Evolutionary conservation across 768 basidiomycete species (phyloP).

Genomic region (Boletus rubroflammeus): DNA sequence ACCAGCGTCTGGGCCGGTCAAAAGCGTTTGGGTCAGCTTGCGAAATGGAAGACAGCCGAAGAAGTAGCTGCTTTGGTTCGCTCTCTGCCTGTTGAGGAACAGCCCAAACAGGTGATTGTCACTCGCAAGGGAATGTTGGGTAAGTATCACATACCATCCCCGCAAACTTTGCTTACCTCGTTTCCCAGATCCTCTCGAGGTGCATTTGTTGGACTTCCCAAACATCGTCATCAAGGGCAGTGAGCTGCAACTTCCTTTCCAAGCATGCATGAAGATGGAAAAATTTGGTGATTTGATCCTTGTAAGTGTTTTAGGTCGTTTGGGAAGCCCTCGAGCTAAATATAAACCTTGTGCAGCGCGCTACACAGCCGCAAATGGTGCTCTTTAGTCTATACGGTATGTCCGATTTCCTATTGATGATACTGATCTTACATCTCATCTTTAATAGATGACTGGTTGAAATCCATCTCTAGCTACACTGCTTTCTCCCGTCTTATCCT

Average conservation of each 20-base stretch:
- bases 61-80: slow-evolving; percentile 98
- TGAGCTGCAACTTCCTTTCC: slow-evolving; percentile 97
- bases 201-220: slow-evolving; percentile 98
- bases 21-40: slow-evolving; percentile 98
- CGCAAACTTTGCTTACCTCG: slow-evolving; percentile 1
- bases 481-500: slow-evolving; percentile 98
- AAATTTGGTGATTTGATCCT: slow-evolving; percentile 98
- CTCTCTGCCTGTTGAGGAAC: slow-evolving; percentile 98
- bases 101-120: slow-evolving; percentile 99
- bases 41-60: slow-evolving; percentile 99
- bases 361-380: slow-evolving; percentile 99
- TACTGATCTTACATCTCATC: slow-evolving; percentile 6
- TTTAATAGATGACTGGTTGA: slow-evolving; percentile 88
- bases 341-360: slow-evolving; percentile 49
- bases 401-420: slow-evolving; percentile 9
- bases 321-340: not conserved
- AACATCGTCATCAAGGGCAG: slow-evolving; percentile 99
- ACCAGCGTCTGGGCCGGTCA: slow-evolving; percentile 99
- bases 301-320: slow-evolving; percentile 35
- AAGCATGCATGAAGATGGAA: slow-evolving; percentile 99
- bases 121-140: slow-evolving; percentile 99
- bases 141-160: slow-evolving; percentile 29
- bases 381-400: slow-evolving; percentile 92
- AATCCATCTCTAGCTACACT: slow-evolving; percentile 97
- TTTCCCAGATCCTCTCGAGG: slow-evolving; percentile 80